Evolutionary conservation across 164 flowering plant species (phyloP), one percentile per base, ranked within the genome.

Genomic region (Piper longum): DNA sequence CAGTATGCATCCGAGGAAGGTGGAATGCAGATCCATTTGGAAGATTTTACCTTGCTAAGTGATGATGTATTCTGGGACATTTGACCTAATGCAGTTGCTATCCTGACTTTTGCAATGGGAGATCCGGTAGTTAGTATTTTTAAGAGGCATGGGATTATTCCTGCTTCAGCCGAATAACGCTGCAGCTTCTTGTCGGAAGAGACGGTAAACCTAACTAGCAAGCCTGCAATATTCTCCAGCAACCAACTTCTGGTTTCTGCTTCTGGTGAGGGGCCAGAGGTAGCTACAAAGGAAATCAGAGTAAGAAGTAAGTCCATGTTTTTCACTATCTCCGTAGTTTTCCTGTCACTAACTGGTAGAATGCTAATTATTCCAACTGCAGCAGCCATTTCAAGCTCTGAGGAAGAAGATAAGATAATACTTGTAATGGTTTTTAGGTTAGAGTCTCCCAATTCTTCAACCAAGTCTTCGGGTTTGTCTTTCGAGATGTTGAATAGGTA

Each of bases 101-200:
- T 91, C 67, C 76, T 79, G 62, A 65, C 64, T 74, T 82, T 86
- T 41, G 87, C 79, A 56, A 73, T 41, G 0, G 66, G 56, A 48
- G 95, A 82, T 42, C 77, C 86, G 45, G 64, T 74, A 43, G 86
- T 73, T 7, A 88, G 87, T 43, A 84, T 51, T 80, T 84, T 85
- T 64, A 88, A 81, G 43, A 91, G 84, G 61, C 75, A 68, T 54
- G 85, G 85, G 26, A 88, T 75, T 41, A 82, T 73, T 17, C 90
- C 95, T 8, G 76, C 78, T 67, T 87, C 81, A 12, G 71, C 96
- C 5, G 85, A 71, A 39, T 63, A 63, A 36, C 69, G 79, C 63
- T 88, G 98, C 45, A 85, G 65, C 59, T 78, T 88, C 75, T 74
- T 84, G 65, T 91, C 89, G 42, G 77, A 79, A n/a, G 93, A 80